These are phyloP conservation scores for Paraphaeosphaeria sporulosa DNA, from an alignment of 2,329 filamentous ascomycete species.

Conservation along the genomic window DNA sequence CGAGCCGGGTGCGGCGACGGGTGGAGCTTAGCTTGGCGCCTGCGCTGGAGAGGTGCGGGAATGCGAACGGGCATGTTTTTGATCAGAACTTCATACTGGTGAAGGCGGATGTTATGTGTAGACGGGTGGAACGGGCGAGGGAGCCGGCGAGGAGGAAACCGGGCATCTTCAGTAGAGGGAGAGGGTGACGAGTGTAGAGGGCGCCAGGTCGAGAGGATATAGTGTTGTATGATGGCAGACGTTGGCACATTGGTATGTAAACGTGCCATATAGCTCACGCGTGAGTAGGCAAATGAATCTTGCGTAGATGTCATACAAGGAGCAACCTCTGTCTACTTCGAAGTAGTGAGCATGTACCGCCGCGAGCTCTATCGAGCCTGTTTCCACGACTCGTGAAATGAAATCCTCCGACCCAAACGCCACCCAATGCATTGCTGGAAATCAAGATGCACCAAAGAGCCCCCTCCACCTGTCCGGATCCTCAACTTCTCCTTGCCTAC, in stretches of 20 bases:
- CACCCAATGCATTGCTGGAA: slow-evolving; percentile 41
- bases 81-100: slow-evolving; percentile 48
- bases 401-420: slow-evolving; percentile 25
- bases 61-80: slow-evolving; percentile 48
- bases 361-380: not conserved
- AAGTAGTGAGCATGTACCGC: not conserved
- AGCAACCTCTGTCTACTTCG: not conserved
- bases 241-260: not conserved
- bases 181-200: not conserved
- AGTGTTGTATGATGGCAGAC: not conserved
- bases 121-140: slow-evolving; percentile 37
- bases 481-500: not conserved
- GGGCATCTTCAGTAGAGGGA: slow-evolving; percentile 25
- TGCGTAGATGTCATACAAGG: not conserved
- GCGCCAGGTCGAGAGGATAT: not conserved
- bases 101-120: slow-evolving; percentile 49
- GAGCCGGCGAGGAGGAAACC: slow-evolving; percentile 23
- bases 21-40: slow-evolving; percentile 48
- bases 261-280: too few species aligned
- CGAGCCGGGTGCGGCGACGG: slow-evolving; percentile 4
- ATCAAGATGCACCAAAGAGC: not conserved
- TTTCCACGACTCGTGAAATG: not conserved
- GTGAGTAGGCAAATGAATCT: not conserved
- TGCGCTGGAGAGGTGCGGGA: slow-evolving; percentile 47
- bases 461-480: slow-evolving; percentile 1